A percentile compares a stretch with the other conserved stretches of the same genome.
phyloP scores from a whole-genome alignment of 495 filamentous ascomycete species.

The Staphylotrichum longicolle region DNA sequence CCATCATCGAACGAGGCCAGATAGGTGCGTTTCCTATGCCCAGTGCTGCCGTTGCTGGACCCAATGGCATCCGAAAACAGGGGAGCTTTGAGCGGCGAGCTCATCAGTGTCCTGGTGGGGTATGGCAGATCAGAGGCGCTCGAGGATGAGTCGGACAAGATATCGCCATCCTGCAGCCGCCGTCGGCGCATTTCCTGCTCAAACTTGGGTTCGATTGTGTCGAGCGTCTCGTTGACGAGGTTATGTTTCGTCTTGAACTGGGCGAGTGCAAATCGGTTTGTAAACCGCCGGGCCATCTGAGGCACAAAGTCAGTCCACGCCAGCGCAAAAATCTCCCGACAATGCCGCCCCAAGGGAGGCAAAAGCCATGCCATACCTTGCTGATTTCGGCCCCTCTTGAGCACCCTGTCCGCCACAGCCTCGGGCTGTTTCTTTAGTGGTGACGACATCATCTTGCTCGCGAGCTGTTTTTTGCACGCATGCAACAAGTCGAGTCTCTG shows the following conservation, averaged over 20 bases:
- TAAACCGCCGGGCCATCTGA: conserved; percentile 88
- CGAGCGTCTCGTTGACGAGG: conserved; percentile 73
- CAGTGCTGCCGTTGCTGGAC: conserved; percentile 54
- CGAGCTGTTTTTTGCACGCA: conserved; percentile 24
- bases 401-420: conserved; percentile 65
- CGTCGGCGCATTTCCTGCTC: conserved; percentile 70
- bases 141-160: conserved; percentile 78
- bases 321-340: conserved; percentile 3
- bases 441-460: conserved; percentile 49
- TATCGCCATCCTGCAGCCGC: conserved; percentile 60
- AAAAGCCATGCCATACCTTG: conserved; percentile 59
- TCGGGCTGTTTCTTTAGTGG: conserved; percentile 60
- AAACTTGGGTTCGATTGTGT: conserved; percentile 68
- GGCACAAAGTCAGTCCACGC: conserved; percentile 10
- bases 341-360: conserved; percentile 13
- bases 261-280: conserved; percentile 90
- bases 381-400: conserved; percentile 74
- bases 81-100: conserved; percentile 63
- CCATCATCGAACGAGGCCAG: conserved; percentile 49
- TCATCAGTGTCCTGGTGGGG: conserved; percentile 53
- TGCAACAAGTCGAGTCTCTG: conserved; percentile 18
- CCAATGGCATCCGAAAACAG: conserved; percentile 67
- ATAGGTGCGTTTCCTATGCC: conserved; percentile 58
- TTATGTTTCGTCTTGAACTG: conserved; percentile 96
- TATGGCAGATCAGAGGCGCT: conserved; percentile 61